phyloP scores from a whole-genome alignment of 495 filamentous ascomycete genomes.

The Podospora didyma region DNA sequence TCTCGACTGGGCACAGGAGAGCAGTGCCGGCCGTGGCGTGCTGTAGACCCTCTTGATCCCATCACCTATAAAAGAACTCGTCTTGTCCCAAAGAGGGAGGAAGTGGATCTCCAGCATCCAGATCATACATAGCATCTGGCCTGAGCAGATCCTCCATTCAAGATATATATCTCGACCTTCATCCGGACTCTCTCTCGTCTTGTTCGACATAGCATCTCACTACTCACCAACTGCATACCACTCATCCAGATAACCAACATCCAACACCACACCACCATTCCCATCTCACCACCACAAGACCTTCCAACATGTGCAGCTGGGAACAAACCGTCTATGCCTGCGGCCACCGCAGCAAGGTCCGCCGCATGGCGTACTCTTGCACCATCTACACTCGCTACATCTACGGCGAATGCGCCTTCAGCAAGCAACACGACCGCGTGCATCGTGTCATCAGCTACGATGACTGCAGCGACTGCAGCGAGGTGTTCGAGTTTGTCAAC shows the following conservation, averaged over 20 bases:
- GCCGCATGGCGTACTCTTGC: conserved; percentile 18
- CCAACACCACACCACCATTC: neutral
- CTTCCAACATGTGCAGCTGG: conserved; percentile 17
- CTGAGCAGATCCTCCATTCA: too few species aligned
- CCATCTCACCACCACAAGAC: neutral
- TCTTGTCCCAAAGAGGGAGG: too few species aligned
- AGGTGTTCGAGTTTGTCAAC: conserved; percentile 16
- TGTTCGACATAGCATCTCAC: neutral
- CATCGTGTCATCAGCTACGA: conserved; percentile 14
- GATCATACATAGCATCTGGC: too few species aligned
- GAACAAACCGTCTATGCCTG: conserved; percentile 16
- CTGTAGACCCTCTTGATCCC: too few species aligned
- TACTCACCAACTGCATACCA: neutral
- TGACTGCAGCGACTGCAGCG: conserved; percentile 13
- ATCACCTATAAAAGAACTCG: too few species aligned
- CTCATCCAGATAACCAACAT: conserved; percentile 1
- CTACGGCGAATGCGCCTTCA: conserved; percentile 16
- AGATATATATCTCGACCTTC: neutral
- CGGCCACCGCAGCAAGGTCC: conserved; percentile 7
- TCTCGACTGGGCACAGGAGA: too few species aligned
- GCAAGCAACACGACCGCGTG: conserved; percentile 9
- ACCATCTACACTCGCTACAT: conserved; percentile 16
- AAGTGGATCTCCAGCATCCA: too few species aligned
- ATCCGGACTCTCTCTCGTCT: too few species aligned
- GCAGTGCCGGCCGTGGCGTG: too few species aligned